These are phyloP conservation scores for Pseudogymnoascus sp. DNA, from an alignment of 2,329 filamentous ascomycete genomes.

Conservation along the genomic window DNA sequence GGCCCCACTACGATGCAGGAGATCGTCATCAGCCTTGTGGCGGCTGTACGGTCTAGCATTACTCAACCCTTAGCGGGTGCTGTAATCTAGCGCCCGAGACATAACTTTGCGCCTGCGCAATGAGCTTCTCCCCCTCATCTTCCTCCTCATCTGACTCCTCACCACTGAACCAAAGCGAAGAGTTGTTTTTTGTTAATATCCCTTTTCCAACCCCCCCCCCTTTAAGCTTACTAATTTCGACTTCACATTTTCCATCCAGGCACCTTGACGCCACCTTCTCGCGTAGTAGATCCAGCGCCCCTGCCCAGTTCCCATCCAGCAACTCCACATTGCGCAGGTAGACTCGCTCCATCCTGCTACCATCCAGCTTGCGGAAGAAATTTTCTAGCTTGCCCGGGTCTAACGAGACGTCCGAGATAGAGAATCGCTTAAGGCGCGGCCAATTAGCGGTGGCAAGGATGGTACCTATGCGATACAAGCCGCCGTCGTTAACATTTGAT, in stretches of 20 bases:
- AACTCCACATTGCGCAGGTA: background rate
- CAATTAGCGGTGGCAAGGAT: background rate
- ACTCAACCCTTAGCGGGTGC: no score
- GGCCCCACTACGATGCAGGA: constrained; percentile 13
- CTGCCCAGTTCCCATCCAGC: background rate
- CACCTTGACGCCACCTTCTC: background rate
- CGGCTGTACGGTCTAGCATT: background rate
- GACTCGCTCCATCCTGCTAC: background rate
- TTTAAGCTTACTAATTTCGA: background rate
- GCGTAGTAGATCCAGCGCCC: background rate
- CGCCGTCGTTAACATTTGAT: background rate
- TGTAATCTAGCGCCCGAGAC: background rate
- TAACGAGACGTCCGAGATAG: background rate
- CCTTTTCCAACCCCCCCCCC: background rate
- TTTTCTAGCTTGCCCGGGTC: background rate
- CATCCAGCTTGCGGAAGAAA: background rate
- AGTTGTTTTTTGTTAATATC: no score
- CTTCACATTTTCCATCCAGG: background rate
- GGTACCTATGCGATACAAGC: background rate
- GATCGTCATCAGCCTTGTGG: background rate
- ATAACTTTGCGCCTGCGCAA: background rate
- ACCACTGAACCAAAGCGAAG: background rate
- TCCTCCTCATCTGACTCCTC: background rate
- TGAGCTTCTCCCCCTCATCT: background rate
- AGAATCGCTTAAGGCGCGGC: background rate